Conservation (phyloP, 2,329 filamentous ascomycete species). For the Pseudopyrenochaeta lycopersici region DNA sequence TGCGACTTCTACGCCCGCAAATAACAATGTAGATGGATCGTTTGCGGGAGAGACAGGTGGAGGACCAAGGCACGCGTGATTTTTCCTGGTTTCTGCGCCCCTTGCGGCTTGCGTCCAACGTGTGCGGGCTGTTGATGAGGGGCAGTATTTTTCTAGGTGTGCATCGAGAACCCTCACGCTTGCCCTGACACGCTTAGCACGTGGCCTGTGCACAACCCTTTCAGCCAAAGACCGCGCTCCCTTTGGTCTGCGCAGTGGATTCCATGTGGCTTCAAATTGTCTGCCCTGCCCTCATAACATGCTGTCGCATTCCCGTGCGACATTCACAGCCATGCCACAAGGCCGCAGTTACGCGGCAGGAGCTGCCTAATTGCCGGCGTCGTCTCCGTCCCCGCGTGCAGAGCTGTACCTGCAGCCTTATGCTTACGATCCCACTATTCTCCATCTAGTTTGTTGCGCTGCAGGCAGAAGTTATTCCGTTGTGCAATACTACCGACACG, state of each 20-base stretch:
- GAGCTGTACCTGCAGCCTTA: constrained; percentile 15
- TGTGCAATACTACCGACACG: background rate
- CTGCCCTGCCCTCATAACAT: background rate
- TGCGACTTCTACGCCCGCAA: constrained; percentile 23
- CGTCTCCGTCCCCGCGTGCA: background rate
- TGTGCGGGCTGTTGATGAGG: constrained; percentile 32
- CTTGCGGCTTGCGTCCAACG: constrained; percentile 37
- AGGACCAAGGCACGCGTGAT: constrained; percentile 20
- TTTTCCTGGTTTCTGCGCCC: constrained; percentile 27
- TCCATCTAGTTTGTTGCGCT: background rate
- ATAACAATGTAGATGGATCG: constrained; percentile 17
- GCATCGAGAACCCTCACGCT: constrained; percentile 16
- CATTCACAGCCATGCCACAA: background rate
- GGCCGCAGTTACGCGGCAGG: background rate
- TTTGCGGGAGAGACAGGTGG: constrained; percentile 16
- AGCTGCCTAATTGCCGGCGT: background rate
- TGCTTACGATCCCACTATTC: constrained; percentile 2
- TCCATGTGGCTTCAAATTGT: background rate
- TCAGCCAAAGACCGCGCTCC: background rate
- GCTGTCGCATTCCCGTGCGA: background rate
- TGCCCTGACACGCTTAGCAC: constrained; percentile 21
- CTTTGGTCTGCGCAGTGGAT: background rate
- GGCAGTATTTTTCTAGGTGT: constrained; percentile 24
- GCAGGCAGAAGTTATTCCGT: background rate
- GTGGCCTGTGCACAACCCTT: constrained; percentile 18